Conservation (phyloP, 2,329 filamentous ascomycete species). For the Allantophomopsis cytisporea region DNA sequence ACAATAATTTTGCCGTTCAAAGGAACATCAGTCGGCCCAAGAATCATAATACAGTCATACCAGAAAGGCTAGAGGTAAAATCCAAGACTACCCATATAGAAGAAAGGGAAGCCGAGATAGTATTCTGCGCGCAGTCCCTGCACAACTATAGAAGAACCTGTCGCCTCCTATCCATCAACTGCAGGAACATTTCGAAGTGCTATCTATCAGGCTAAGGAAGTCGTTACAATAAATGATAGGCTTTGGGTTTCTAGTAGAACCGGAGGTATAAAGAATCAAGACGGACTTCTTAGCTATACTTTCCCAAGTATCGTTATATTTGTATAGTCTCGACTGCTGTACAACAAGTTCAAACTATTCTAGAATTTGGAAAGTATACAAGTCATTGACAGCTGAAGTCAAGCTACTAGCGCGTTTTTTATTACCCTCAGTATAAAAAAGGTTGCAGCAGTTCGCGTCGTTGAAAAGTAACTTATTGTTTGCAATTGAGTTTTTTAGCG, state of each 20-base stretch:
- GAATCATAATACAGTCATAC: constrained; percentile 1
- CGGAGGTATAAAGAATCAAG: constrained; percentile 23
- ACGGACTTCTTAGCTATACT: not conserved
- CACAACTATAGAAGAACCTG: not conserved
- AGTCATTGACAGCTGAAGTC: not conserved
- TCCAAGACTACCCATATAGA: not conserved
- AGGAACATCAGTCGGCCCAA: constrained; percentile 1
- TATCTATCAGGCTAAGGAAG: constrained; percentile 21
- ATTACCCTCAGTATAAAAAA: not conserved
- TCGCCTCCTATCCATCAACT: not conserved
- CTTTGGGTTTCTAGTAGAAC: constrained; percentile 27
- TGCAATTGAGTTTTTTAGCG: constrained; percentile 1
- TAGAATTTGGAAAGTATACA: not conserved
- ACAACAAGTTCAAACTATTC: not conserved
- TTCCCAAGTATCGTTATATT: constrained; percentile 1
- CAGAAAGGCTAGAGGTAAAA: not conserved
- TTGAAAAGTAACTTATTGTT: constrained; percentile 1
- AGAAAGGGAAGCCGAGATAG: not conserved
- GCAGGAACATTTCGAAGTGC: constrained; percentile 2
- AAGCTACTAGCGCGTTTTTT: not conserved
- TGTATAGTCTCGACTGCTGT: not conserved
- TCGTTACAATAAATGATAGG: constrained; percentile 22
- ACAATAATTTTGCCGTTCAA: constrained; percentile 1
- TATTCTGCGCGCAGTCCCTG: not conserved
- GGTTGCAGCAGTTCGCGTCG: not conserved